A percentile compares a stretch with the other conserved stretches of the same genome.
Evolutionary conservation across 768 basidiomycete species (phyloP).

Genomic region (Jaapia argillacea): DNA sequence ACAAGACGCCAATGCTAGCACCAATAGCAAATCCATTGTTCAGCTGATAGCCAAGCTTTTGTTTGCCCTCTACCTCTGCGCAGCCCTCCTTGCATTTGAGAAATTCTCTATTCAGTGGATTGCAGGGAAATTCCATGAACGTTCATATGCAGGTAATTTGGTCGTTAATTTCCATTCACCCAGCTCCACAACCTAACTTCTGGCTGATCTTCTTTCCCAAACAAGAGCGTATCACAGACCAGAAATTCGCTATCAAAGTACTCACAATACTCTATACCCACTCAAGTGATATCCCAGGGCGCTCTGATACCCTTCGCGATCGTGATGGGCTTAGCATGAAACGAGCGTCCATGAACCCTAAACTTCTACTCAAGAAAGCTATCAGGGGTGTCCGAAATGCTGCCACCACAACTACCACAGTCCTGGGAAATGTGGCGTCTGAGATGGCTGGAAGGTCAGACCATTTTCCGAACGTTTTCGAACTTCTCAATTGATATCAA

Average conservation of each 20-base stretch:
- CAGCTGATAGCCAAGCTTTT: conserved; percentile 52
- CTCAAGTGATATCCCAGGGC: conserved; percentile 64
- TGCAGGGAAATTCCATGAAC: conserved; percentile 71
- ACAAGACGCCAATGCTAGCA: conserved; percentile 21
- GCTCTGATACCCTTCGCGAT: conserved; percentile 42
- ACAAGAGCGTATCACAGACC: conserved; percentile 70
- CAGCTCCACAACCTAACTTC: not conserved
- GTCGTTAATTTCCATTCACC: not conserved
- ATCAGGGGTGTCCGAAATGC: conserved; percentile 60
- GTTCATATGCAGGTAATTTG: conserved; percentile 49
- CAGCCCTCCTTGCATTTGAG: conserved; percentile 64
- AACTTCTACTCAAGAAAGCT: conserved; percentile 56
- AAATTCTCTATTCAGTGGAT: conserved; percentile 87
- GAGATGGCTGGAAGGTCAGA: conserved; percentile 44
- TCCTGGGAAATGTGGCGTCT: conserved; percentile 49
- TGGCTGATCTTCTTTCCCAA: not conserved
- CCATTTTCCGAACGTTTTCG: not conserved
- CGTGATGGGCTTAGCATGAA: conserved; percentile 25
- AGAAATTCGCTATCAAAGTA: conserved; percentile 66
- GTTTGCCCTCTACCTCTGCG: conserved; percentile 63
- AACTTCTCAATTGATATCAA: too few species aligned
- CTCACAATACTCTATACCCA: conserved; percentile 72
- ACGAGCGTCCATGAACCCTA: conserved; percentile 39
- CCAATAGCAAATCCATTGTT: conserved; percentile 30
- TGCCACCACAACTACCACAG: conserved; percentile 77